Evolutionary conservation across 371 early-diverging fungal species (phyloP).

Genomic region (Zopfochytrium polystomum): DNA sequence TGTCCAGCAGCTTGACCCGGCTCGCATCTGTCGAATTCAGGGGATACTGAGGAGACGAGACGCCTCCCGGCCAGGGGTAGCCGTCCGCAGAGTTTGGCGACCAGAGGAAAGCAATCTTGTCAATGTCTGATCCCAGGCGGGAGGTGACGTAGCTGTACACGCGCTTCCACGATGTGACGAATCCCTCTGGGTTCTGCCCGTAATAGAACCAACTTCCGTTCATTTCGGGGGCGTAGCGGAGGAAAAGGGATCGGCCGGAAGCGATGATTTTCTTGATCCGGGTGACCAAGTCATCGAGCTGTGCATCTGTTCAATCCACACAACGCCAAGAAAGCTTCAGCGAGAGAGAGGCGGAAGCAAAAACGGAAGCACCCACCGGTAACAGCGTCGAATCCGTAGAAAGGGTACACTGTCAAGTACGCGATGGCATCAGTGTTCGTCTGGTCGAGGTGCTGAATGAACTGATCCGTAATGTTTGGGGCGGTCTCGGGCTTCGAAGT

Average conservation of each 20-base stretch:
- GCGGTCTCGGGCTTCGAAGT: slow-evolving; percentile 57
- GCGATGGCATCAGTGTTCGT: slow-evolving; percentile 28
- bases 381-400: slow-evolving; percentile 25
- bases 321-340: slow-evolving; percentile 5
- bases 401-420: slow-evolving; percentile 37
- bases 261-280: slow-evolving; percentile 5
- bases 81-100: slow-evolving; percentile 40
- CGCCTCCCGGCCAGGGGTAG: slow-evolving; percentile 33
- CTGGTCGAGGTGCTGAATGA: slow-evolving; percentile 21
- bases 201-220: slow-evolving; percentile 14
- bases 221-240: too few species aligned
- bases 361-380: slow-evolving; percentile 6
- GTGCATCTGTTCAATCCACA: slow-evolving; percentile 22
- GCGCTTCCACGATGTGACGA: slow-evolving; percentile 23
- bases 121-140: slow-evolving; percentile 10
- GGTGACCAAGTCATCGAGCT: slow-evolving; percentile 17
- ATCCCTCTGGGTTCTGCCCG: slow-evolving; percentile 21
- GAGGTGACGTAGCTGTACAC: slow-evolving; percentile 7
- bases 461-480: slow-evolving; percentile 12
- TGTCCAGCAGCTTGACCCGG: slow-evolving; percentile 31
- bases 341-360: neutral
- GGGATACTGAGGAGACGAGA: neutral
- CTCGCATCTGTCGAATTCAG: slow-evolving; percentile 10
- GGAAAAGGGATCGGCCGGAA: slow-evolving; percentile 22
- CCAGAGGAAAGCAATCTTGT: slow-evolving; percentile 36